Evolutionary conservation across 441 rosid genomes (phyloP), one percentile per base, ranked within the genome.

Genomic region (Euphorbia celastroides): DNA sequence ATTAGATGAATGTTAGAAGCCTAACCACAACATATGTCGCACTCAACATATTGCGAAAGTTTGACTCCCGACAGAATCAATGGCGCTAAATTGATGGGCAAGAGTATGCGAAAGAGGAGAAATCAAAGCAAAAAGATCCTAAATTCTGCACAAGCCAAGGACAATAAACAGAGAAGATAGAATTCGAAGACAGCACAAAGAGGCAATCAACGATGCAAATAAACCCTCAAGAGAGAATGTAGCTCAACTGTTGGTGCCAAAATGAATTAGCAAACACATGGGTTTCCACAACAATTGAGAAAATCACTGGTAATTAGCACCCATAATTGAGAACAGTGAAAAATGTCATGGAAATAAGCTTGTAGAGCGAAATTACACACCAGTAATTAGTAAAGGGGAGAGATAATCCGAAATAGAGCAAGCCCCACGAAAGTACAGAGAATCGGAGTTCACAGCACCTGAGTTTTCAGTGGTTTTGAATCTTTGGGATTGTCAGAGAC

Each of bases 181-280:
- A 38, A 46, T 46, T 46, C 52, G 19, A 51, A 64, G 54, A 51
- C 52, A 22, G 36, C 4, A 55, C 61, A 32, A 25, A 55, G 0
- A 46, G 58, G 31, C 6, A 25, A 30, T 46, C 2, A 32, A 20
- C 44, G 13, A 14, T 19, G 60, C 69, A 14, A 42, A 66, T 27
- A 12, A 46, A 48, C 28, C 57, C 57, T n/a, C 10, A 11, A 25
- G 27, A 56, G 2, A 3, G 38, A 26, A 23, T 55, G n/a, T 14
- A 25, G 44, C 5, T 36, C 56, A 66, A 26, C 7, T 6, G 34
- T 52, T 2, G 41, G 27, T 56, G 62, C 36, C 25, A 41, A 26
- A 65, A 38, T n/a, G n/a, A 4, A 23, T 28, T 36, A 17, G 69
- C 34, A 56, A 66, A 41, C 5, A 60, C 10, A 66, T 66, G 54